These are phyloP conservation scores for Echinochloa phyllopogon DNA, from an alignment of 176 grass and related monocot species.

Conservation along the genomic window DNA sequence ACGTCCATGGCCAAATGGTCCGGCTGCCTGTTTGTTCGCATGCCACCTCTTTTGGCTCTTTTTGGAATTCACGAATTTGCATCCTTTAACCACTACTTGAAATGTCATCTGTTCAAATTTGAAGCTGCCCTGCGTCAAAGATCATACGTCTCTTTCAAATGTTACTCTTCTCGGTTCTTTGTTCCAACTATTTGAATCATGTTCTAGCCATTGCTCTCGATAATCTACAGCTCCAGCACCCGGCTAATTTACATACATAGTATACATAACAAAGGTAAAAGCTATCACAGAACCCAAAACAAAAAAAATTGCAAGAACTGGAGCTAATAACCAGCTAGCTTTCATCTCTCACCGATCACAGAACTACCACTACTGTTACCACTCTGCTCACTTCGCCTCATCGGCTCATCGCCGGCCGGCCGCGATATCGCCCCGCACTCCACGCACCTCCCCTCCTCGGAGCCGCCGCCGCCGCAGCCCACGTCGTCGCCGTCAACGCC, in stretches of 20 bases:
- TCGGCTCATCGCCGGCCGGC: slow-evolving; percentile 4
- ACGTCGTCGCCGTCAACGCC: neutral
- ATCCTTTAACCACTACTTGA: too few relatives aligned
- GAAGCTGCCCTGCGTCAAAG: neutral
- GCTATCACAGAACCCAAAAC: neutral
- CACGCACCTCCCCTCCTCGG: slow-evolving; percentile 23
- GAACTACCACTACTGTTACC: neutral
- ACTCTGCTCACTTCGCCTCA: slow-evolving; percentile 20
- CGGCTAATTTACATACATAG: neutral
- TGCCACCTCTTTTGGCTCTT: neutral
- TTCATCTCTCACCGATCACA: neutral
- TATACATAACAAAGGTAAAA: neutral
- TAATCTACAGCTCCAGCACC: neutral
- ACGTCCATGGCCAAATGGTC: neutral
- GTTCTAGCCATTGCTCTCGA: neutral
- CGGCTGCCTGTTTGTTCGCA: neutral
- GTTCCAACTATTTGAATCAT: neutral
- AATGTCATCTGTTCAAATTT: too few relatives aligned
- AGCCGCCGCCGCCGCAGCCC: slow-evolving; percentile 4
- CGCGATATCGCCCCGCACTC: slow-evolving; percentile 17
- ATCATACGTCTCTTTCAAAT: neutral
- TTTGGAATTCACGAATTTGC: neutral
- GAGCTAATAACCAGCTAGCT: neutral
- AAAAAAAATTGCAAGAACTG: neutral
- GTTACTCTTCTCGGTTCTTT: neutral